Base-by-base conservation (phyloP, 345 rosid species). In the Aegle marmelos region DNA sequence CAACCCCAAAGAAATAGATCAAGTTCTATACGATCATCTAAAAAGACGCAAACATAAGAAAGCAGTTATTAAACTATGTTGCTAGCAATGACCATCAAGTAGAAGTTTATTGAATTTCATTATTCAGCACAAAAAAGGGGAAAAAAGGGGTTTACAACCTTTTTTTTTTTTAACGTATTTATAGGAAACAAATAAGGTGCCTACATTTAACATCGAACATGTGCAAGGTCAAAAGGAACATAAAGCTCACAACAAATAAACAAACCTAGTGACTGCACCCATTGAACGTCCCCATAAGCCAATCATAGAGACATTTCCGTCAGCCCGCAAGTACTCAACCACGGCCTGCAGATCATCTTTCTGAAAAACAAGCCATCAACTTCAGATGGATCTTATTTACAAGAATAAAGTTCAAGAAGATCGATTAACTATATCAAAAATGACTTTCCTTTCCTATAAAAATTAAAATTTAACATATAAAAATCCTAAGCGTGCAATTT, bases 281-380 rank as follows among this genome's bases (percentile, higher is more conserved):
- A 95, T 93, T 79, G 98, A 93, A 63, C 95, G 97, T 64, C 98
- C 98, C 98, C 98, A 95, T 78, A 95, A 86, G 67, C 93, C 97
- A 80, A 95, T 93, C 89, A 95, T 81, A 79, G 98, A 91, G 79
- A 93, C 88, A 81, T 90, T 91, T 87, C 92, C 98, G 87, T 95
- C 97, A 69, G 89, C 89, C 75, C 98, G 90, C 79, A 95, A 76
- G 83, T 85, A 88, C 85, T 95, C 89, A 74, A 95, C 98, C 71
- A 88, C 98, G 7, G 90, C 92, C 86, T 75, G 91, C 78, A 93
- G 87, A 88, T 95, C 98, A 78, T 93, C 95, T 79, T 93, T 93
- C 98, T 93, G 92, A 74, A 87, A 82, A 82, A 78, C 56, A 54
- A 8, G 28, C 61, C 64, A 80, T 74, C 30, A 79, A 70, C 36